Evolutionary conservation across 768 basidiomycete genomes (phyloP), one percentile per base, ranked within the genome.

Genomic region (Kwoniella dendrophila): DNA sequence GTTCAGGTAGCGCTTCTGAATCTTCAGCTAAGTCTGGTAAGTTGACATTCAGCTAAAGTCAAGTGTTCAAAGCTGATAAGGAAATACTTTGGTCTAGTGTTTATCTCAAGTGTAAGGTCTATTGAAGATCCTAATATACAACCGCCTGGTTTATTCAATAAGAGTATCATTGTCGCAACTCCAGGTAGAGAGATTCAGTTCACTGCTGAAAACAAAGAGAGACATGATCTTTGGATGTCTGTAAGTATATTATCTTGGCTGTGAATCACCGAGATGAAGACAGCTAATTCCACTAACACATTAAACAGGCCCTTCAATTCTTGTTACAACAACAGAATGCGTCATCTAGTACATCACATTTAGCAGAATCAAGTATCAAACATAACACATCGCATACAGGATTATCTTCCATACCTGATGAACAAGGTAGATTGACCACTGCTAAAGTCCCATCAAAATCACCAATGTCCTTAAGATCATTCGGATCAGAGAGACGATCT

Each of bases 131-230:
- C 91, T 36, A 97, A 97, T 77, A 90, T 90, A n/a, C 87, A 90
- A 85, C 95, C 94, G 8, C 90, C 93, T 53, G 95, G 93, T 27
- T 81, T 98, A 65, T 86, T 90, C 80, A 90, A 90, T 74, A 90
- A 96, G 79, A 95, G 90, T 64, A 89, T 99, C 26, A 83, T 99
- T 43, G 87, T 99, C 59, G 87, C 90, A 24, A 96, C 94, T 0
- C 89, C 92, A 11, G 90, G 92, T 64, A 84, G 95, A 60, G 96
- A 99, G 80, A 96, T 98, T 87, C 95, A 96, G 82, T 88, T 99
- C 73, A 98, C 96, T n/a, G 93, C 93, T 5, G 88, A 89, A 1
- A 94, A 88, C 7, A 90, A 90, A 76, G 96, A 98, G 68, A 84
- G 94, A 56, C 96, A 99, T 74, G 94, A 98, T 70, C 92, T 97